These are phyloP conservation scores for Metschnikowia aberdeeniae DNA, from an alignment of 805 yeast genomes.

Conservation along the genomic window DNA sequence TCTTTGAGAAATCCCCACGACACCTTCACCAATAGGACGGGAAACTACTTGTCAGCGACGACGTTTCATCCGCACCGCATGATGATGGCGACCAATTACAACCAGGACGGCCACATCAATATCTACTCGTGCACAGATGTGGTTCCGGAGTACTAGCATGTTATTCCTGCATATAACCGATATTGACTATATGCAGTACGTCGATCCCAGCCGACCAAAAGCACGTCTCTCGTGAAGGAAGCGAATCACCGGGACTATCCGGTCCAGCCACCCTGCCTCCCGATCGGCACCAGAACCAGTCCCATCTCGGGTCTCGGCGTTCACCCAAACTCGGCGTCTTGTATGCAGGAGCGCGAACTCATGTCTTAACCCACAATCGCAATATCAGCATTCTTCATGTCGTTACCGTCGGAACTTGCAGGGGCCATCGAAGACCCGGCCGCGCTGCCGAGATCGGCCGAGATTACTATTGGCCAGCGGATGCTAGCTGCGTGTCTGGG, in stretches of 20 bases:
- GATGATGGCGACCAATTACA: slow-evolving; percentile 83
- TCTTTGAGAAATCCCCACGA: slow-evolving; percentile 51
- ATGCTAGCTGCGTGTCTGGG: slow-evolving; percentile 81
- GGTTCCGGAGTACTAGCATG: slow-evolving; percentile 27
- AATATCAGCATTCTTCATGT: slow-evolving; percentile 20
- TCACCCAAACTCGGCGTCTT: too few relatives aligned
- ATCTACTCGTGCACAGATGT: slow-evolving; percentile 47
- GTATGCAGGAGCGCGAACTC: too few relatives aligned
- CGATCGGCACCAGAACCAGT: too few relatives aligned
- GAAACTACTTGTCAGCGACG: slow-evolving; percentile 58
- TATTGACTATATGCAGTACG: too few relatives aligned
- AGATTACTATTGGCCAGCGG: slow-evolving; percentile 52
- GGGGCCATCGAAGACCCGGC: slow-evolving; percentile 36
- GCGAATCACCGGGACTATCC: too few relatives aligned
- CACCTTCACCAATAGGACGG: slow-evolving; percentile 41
- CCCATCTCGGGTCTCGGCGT: too few relatives aligned
- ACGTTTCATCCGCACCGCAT: slow-evolving; percentile 91
- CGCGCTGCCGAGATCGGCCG: slow-evolving; percentile 12
- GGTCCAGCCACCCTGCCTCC: too few relatives aligned
- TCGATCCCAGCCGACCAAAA: too few relatives aligned
- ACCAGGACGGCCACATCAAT: slow-evolving; percentile 69
- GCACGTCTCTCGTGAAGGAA: too few relatives aligned
- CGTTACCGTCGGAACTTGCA: slow-evolving; percentile 38
- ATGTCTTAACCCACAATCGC: too few relatives aligned
- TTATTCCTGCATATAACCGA: background rate